phyloP scores from a whole-genome alignment of 768 basidiomycete genomes.

The Cystofilobasidium capitatum region DNA sequence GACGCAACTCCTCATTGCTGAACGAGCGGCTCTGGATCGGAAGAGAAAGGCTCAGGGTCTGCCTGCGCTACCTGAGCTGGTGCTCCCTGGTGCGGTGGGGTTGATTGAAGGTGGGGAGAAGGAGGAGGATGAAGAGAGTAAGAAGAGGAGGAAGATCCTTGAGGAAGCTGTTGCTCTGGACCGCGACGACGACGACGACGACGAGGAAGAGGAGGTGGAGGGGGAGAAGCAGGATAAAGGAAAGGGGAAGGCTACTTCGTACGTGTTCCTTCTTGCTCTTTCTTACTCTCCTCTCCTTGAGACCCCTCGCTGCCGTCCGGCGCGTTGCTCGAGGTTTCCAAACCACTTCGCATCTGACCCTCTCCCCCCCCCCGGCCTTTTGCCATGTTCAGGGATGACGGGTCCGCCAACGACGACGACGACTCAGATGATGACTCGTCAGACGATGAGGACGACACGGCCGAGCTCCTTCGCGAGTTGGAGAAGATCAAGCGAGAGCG shows the following conservation, averaged over 20 bases:
- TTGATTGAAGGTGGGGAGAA: slow-evolving; percentile 43
- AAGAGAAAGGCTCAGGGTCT: slow-evolving; percentile 83
- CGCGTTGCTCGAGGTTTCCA: too few species aligned
- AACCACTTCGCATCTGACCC: background rate
- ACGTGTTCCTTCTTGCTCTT: background rate
- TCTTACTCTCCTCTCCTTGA: background rate
- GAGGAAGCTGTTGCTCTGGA: slow-evolving; percentile 81
- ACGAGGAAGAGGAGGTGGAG: slow-evolving; percentile 29
- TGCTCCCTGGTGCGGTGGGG: slow-evolving; percentile 40
- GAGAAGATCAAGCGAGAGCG: slow-evolving; percentile 96
- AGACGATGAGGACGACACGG: slow-evolving; percentile 75
- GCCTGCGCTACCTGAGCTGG: slow-evolving; percentile 37
- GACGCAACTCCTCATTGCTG: slow-evolving; percentile 71
- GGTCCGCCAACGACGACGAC: background rate
- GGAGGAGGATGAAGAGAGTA: slow-evolving; percentile 54
- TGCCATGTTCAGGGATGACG: background rate
- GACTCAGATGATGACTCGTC: background rate
- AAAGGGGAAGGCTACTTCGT: slow-evolving; percentile 39
- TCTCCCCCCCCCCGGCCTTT: background rate
- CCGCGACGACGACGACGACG: slow-evolving; percentile 73
- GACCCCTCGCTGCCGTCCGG: too few species aligned
- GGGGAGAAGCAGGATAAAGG: slow-evolving; percentile 36
- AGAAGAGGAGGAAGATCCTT: slow-evolving; percentile 76
- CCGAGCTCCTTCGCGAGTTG: slow-evolving; percentile 87
- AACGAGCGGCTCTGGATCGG: slow-evolving; percentile 75